Evolutionary conservation across 1,284 basidiomycete genomes (phyloP).

Genomic region (Stygiomarasmius scandens): DNA sequence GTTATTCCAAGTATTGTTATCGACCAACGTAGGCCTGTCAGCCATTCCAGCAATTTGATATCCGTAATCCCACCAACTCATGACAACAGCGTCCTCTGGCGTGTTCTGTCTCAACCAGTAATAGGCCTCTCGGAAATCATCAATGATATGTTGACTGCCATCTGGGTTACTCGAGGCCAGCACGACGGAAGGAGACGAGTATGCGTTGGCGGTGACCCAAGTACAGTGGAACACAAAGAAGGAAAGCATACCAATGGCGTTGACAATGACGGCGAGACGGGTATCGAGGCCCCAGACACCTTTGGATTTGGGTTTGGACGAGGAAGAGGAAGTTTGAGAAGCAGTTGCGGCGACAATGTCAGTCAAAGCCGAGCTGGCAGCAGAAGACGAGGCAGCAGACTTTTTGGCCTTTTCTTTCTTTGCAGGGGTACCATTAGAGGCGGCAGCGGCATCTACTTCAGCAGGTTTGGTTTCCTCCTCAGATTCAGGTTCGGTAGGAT

Average conservation of each 20-base stretch:
- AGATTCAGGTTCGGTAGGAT: constrained; percentile 61
- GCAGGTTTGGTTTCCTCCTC: constrained; percentile 33
- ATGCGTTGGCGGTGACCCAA: constrained; percentile 93
- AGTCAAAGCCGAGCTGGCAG: constrained; percentile 26
- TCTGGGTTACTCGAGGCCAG: constrained; percentile 82
- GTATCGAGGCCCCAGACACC: constrained; percentile 90
- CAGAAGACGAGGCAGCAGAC: constrained; percentile 38
- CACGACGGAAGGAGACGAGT: constrained; percentile 98
- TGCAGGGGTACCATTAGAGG: constrained; percentile 34
- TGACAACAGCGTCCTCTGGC: constrained; percentile 86
- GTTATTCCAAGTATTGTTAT: constrained; percentile 99
- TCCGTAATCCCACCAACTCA: constrained; percentile 99
- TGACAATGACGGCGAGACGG: constrained; percentile 76
- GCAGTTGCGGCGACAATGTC: constrained; percentile 24
- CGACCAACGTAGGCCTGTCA: constrained; percentile 94
- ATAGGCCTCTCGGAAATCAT: constrained; percentile 99
- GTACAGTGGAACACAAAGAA: constrained; percentile 97
- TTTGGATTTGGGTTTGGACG: constrained; percentile 32
- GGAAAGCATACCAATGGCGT: constrained; percentile 79
- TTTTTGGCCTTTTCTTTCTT: constrained; percentile 66
- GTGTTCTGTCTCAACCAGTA: constrained; percentile 99
- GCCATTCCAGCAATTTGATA: constrained; percentile 99
- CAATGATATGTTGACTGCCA: constrained; percentile 93
- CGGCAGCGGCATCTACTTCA: constrained; percentile 25
- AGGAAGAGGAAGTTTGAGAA: constrained; percentile 31